phyloP scores from a whole-genome alignment of 2,329 filamentous ascomycete genomes.

The Cordyceps militaris region DNA sequence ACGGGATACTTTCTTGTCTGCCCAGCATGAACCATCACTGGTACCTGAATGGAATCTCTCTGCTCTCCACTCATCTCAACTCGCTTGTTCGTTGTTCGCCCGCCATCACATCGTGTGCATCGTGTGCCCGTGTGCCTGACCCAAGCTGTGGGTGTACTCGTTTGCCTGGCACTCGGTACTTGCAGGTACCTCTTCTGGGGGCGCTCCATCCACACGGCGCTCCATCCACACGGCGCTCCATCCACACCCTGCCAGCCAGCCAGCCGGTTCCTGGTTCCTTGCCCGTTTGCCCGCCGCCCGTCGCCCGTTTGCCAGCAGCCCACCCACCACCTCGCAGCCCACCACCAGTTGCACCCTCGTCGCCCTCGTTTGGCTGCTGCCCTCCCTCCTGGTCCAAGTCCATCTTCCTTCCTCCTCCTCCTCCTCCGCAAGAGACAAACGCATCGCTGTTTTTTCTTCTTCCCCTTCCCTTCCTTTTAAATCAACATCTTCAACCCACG shows the following conservation, averaged over 20 bases:
- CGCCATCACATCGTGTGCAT: too few species aligned
- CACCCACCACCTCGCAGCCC: too few species aligned
- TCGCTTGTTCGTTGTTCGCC: neutral
- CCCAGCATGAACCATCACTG: too few species aligned
- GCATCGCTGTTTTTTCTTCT: conserved; percentile 1
- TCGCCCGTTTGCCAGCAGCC: neutral
- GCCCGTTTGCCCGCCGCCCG: neutral
- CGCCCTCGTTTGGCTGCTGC: neutral
- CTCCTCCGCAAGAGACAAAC: neutral
- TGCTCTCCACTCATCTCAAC: conserved; percentile 7
- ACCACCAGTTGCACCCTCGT: conserved; percentile 1
- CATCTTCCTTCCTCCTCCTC: neutral
- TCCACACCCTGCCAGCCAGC: neutral
- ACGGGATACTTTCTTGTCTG: too few species aligned
- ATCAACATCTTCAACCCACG: conserved; percentile 2
- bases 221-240: neutral
- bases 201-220: neutral
- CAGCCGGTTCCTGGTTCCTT: neutral
- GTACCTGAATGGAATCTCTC: conserved; percentile 2
- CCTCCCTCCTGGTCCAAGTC: neutral
- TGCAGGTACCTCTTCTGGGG: neutral
- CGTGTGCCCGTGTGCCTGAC: too few species aligned
- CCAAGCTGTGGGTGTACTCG: too few species aligned
- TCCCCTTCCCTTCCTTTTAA: neutral
- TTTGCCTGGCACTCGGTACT: neutral